Percentiles rank a stretch among this genome's conserved stretches.
Conservation (phyloP, 495 filamentous ascomycete species). For the Penicillium roqueforti region DNA sequence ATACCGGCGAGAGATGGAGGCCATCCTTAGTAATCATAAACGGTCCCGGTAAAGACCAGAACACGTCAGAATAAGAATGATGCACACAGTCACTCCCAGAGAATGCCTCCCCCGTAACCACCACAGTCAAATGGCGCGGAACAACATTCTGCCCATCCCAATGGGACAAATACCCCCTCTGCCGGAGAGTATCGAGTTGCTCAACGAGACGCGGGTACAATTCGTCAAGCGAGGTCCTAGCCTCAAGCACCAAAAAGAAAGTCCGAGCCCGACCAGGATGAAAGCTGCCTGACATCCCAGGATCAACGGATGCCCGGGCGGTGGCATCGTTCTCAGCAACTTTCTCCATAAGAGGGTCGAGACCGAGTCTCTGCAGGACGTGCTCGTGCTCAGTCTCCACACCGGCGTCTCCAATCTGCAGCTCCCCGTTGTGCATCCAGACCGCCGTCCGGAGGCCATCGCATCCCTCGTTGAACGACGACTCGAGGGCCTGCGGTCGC, state of each 20-base stretch:
- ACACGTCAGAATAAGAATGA: slow-evolving; percentile 51
- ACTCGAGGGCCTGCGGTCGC: slow-evolving; percentile 16
- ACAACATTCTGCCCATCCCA: slow-evolving; percentile 44
- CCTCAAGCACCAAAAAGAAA: slow-evolving; percentile 18
- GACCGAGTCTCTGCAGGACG: slow-evolving; percentile 12
- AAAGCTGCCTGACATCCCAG: neutral
- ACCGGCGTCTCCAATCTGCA: slow-evolving; percentile 54
- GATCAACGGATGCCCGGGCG: neutral
- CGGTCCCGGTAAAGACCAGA: slow-evolving; percentile 56
- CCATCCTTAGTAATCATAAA: slow-evolving; percentile 2
- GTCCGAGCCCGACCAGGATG: neutral
- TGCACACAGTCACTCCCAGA: slow-evolving; percentile 43
- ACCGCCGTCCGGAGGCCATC: slow-evolving; percentile 48
- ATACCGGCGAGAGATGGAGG: slow-evolving; percentile 13
- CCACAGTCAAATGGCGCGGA: slow-evolving; percentile 61
- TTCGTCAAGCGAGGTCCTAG: slow-evolving; percentile 10
- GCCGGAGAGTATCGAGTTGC: slow-evolving; percentile 55
- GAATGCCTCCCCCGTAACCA: slow-evolving; percentile 61
- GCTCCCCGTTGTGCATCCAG: slow-evolving; percentile 53
- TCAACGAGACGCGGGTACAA: slow-evolving; percentile 18
- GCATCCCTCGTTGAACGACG: slow-evolving; percentile 19
- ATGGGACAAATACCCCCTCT: slow-evolving; percentile 54
- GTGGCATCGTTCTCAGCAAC: neutral
- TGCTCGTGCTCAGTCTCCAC: neutral
- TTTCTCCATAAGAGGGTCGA: slow-evolving; percentile 12